A percentile compares a stretch with the other conserved stretches of the same genome.
phyloP scores from a whole-genome alignment of 495 filamentous ascomycete genomes.

The Tetracladium setigerum region DNA sequence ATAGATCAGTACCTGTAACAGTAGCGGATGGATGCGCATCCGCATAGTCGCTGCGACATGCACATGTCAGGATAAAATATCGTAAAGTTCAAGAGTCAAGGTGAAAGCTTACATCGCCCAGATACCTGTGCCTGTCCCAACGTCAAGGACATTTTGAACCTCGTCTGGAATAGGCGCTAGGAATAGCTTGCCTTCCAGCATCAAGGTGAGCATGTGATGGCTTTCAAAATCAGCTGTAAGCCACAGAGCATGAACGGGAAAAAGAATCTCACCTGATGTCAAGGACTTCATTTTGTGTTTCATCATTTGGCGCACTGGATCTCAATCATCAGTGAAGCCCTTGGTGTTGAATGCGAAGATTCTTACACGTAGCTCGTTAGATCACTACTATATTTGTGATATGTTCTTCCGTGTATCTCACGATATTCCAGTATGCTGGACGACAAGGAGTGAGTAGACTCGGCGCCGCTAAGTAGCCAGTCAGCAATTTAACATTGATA shows the following conservation, averaged over 20 bases:
- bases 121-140: no score
- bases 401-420: conserved; percentile 31
- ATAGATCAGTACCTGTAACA: conserved; percentile 57
- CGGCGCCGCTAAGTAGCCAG: conserved; percentile 9
- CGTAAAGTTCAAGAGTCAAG: not conserved
- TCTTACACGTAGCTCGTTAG: not conserved
- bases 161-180: conserved; percentile 25
- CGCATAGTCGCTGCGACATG: conserved; percentile 21
- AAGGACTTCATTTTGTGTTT: conserved; percentile 25
- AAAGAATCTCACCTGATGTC: conserved; percentile 20
- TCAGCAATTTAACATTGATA: conserved; percentile 1
- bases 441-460: conserved; percentile 36
- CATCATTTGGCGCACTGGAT: conserved; percentile 29
- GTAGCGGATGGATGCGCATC: conserved; percentile 44
- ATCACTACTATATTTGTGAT: conserved; percentile 24
- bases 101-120: conserved; percentile 17
- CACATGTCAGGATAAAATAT: conserved; percentile 13
- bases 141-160: conserved; percentile 25
- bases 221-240: no score
- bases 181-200: conserved; percentile 25
- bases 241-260: not conserved
- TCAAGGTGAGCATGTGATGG: conserved; percentile 32
- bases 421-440: conserved; percentile 36
- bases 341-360: not conserved
- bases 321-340: not conserved